These are phyloP conservation scores for Uronychia binucleata DNA, from an alignment of 73 alveolate species.

Conservation along the genomic window DNA sequence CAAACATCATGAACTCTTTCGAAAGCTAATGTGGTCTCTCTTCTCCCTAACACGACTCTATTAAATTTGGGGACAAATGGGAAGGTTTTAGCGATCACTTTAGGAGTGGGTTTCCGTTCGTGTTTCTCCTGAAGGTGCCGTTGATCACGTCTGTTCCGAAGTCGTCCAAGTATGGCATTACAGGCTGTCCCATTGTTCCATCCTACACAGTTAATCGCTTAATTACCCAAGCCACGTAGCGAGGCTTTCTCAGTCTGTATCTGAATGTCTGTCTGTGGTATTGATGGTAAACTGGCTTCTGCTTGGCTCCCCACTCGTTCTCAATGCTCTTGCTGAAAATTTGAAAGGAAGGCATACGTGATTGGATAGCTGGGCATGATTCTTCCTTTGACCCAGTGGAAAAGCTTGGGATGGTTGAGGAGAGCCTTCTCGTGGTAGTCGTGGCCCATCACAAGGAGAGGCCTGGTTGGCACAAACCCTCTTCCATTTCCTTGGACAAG, in stretches of 20 bases:
- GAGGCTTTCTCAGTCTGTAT: conserved; percentile 69
- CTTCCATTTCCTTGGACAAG: conserved; percentile 48
- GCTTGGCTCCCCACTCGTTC: conserved; percentile 63
- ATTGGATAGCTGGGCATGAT: conserved; percentile 50
- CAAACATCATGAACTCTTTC: conserved; percentile 51
- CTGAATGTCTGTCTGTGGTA: conserved; percentile 59
- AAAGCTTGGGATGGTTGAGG: conserved; percentile 56
- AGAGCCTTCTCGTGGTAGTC: conserved; percentile 30
- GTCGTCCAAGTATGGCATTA: conserved; percentile 66
- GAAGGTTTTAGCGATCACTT: neutral
- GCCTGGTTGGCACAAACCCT: conserved; percentile 49
- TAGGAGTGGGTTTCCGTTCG: conserved; percentile 35
- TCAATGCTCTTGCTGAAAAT: conserved; percentile 15
- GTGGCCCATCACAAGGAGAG: conserved; percentile 22
- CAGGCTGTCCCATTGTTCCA: conserved; percentile 64
- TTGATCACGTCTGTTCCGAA: conserved; percentile 64
- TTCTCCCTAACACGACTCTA: no score
- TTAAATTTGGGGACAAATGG: neutral
- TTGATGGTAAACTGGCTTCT: conserved; percentile 67
- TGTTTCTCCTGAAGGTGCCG: conserved; percentile 70
- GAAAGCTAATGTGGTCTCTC: no score
- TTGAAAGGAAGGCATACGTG: neutral
- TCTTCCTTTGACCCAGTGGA: conserved; percentile 32
- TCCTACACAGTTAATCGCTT: conserved; percentile 9
- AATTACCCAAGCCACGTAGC: conserved; percentile 59